Evolutionary conservation across 345 rosid species (phyloP), one percentile per base, ranked within the genome.

Genomic region (Camelina hispida): DNA sequence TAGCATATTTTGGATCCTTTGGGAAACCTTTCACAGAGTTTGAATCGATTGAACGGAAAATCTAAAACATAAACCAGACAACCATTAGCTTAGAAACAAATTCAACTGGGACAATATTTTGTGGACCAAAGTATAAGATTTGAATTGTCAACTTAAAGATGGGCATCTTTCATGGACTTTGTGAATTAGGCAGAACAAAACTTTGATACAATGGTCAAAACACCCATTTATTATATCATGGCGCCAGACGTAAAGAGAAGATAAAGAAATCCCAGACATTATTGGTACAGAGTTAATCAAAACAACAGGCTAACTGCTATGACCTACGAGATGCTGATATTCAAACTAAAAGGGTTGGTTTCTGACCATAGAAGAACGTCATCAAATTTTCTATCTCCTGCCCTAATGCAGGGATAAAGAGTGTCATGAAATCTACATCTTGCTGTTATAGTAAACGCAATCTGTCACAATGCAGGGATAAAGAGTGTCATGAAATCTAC

Each of bases 11-110:
- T 69, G 97, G 93, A 69, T 94, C 96, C 85, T 91, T 90, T 50
- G 97, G 98, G 81, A 94, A 94, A 74, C 84, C 89, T 80, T 62
- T 87, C 51, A 94, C 97, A 4, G 97, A 94, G 82, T 80, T 90
- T 28, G 98, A 94, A 83, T 94, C 96, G 73, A 94, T 94, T 32
- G 96, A 94, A 50, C 98, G 97, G 55, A 94, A 94, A 63, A 94
- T 81, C 98, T 94, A 84, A 75, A 70, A 5, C 58, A 48, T 17
- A 75, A 81, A 73, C 54, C 61, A 66, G 61, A 38, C n/a, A 38
- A 43, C 44, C 75, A 69, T 53, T 40, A 68, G 61, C 47, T 34
- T 34, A 60, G 16, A 59, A 47, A 48, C 25, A 15, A 17, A 37
- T 47, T 9, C 17, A 60, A 48, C 2, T 54, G 40, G 59, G 38